phyloP scores from a whole-genome alignment of 164 flowering plant genomes.

The Houttuynia cordata region DNA sequence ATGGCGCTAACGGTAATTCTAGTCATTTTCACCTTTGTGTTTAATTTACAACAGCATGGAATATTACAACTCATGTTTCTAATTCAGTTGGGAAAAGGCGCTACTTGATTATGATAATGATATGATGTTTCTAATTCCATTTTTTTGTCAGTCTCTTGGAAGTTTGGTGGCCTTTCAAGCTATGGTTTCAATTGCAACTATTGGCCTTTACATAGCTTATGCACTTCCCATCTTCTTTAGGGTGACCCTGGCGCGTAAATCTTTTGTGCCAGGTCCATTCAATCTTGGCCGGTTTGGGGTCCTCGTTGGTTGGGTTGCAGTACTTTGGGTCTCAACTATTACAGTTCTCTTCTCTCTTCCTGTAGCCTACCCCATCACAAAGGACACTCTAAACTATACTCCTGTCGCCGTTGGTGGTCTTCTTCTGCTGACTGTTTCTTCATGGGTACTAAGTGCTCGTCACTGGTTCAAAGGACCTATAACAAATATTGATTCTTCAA shows the following conservation, averaged over 20 bases:
- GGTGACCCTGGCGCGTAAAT: conserved; percentile 71
- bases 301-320: conserved; percentile 81
- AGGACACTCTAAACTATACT: conserved; percentile 78
- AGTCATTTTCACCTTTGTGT: not conserved
- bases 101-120: too few relatives aligned
- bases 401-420: conserved; percentile 86
- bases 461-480: conserved; percentile 77
- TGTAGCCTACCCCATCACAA: conserved; percentile 63
- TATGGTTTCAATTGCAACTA: conserved; percentile 91
- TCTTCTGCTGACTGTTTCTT: conserved; percentile 32
- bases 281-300: conserved; percentile 69
- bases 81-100: too few relatives aligned
- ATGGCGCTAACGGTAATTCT: conserved; percentile 75
- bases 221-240: conserved; percentile 83
- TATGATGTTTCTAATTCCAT: too few relatives aligned
- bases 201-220: conserved; percentile 88
- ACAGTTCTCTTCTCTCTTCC: conserved; percentile 87
- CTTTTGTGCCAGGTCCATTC: conserved; percentile 78
- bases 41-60: not conserved
- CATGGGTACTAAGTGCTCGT: conserved; percentile 64
- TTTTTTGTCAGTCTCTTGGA: conserved; percentile 58
- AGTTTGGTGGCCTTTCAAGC: conserved; percentile 64
- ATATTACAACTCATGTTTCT: not conserved
- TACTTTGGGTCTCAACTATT: conserved; percentile 75
- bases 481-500: conserved; percentile 33